Evolutionary conservation across 78 protist species (phyloP), one percentile per base, ranked within the genome.

Genomic region (Salpingoeca rosetta): DNA sequence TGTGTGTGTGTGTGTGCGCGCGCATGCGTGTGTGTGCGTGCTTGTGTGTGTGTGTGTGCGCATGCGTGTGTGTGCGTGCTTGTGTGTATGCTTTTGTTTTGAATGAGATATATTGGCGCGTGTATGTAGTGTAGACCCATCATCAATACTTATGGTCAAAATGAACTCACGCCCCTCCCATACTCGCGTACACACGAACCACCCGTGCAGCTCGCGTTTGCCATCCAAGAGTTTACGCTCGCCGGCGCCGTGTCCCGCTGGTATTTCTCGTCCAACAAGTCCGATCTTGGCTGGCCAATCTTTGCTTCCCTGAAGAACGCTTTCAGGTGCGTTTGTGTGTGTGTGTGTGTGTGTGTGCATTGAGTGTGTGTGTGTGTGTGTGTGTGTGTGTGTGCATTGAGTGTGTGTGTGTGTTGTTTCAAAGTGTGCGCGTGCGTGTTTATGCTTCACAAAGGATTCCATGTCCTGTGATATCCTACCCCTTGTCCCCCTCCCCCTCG

Each of bases 241-340:
- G 89, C 93, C 40, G 89, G 88, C 3, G 90, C 91, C 17, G 39
- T 90, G 41, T 89, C 84, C 2, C 0, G 35, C 36, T 92, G 92
- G 91, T 92, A 90, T 86, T 92, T 78, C 83, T 43, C 81, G 7
- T n/a, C 56, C 56, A 56, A 78, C 51, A 39, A 78, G 56, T 2
- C 31, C 43, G 84, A 88, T 27, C 10, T n/a, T n/a, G n/a, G n/a
- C n/a, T n/a, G n/a, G n/a, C n/a, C n/a, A n/a, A n/a, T n/a, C n/a
- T n/a, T n/a, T n/a, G n/a, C n/a, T n/a, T n/a, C n/a, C n/a, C n/a
- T n/a, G n/a, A n/a, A n/a, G n/a, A n/a, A n/a, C n/a, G n/a, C n/a
- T n/a, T 26, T 3, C 51, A 12, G 3, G 2, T 42, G n/a, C 42
- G 82, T 39, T 22, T 78, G 36, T 56, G 72, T 56, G 72, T 56